Percentiles rank a stretch among this genome's conserved stretches.
Conservation (phyloP, 2,329 filamentous ascomycete species). For the Colletotrichum sp. region DNA sequence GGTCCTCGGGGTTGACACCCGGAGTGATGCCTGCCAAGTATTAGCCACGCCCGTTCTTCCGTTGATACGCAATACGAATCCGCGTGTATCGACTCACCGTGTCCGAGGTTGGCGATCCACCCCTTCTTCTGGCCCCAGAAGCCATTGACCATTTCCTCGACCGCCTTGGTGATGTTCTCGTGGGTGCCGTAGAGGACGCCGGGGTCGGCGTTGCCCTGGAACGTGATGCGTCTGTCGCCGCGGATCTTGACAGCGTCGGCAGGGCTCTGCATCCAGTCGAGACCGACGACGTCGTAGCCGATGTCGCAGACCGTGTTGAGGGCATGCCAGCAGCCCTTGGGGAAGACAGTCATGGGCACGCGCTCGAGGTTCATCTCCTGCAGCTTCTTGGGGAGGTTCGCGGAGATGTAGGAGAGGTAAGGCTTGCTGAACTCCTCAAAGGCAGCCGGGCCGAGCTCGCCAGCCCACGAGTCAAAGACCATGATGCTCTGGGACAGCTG, state of each 20-base stretch:
- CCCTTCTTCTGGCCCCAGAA: conserved; percentile 86
- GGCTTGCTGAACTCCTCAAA: conserved; percentile 89
- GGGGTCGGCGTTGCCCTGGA: conserved; percentile 96
- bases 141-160: conserved; percentile 85
- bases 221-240: conserved; percentile 72
- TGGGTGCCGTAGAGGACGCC: conserved; percentile 88
- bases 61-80: neutral
- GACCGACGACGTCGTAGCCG: conserved; percentile 90
- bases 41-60: neutral
- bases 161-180: conserved; percentile 80
- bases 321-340: conserved; percentile 96
- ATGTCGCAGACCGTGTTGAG: conserved; percentile 85
- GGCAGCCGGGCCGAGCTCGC: conserved; percentile 83
- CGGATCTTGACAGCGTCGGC: conserved; percentile 83
- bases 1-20: conserved; percentile 89
- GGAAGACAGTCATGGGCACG: conserved; percentile 97
- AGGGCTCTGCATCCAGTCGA: conserved; percentile 95
- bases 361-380: conserved; percentile 75
- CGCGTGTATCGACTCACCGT: conserved; percentile 66
- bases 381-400: conserved; percentile 77
- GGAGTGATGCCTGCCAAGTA: conserved; percentile 79
- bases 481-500: conserved; percentile 67
- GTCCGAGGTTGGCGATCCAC: conserved; percentile 97
- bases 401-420: conserved; percentile 83
- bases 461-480: conserved; percentile 98